Evolutionary conservation across 2,329 filamentous ascomycete genomes (phyloP).

Genomic region (Cladosporium colombiae): DNA sequence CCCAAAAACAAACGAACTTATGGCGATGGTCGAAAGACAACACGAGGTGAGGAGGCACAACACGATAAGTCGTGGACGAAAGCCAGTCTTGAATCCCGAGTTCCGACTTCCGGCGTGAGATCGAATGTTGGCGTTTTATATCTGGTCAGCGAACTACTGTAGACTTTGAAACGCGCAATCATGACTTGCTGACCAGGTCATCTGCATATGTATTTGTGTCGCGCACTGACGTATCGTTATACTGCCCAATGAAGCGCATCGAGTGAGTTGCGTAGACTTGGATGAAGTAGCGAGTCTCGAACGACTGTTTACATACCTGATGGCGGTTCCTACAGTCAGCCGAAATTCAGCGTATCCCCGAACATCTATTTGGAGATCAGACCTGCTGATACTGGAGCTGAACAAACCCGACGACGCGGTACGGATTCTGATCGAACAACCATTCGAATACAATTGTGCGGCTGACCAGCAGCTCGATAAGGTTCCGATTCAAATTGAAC

Average conservation of each 20-base stretch:
- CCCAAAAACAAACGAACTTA: too few species aligned
- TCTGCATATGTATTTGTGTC: neutral
- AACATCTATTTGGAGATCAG: neutral
- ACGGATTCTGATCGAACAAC: neutral
- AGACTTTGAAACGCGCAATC: neutral
- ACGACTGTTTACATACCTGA: too few species aligned
- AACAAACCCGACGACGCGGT: neutral
- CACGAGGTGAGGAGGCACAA: too few species aligned
- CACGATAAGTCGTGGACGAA: neutral
- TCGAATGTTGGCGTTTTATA: too few species aligned
- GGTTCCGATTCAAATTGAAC: neutral
- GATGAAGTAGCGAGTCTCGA: neutral
- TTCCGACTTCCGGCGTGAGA: too few species aligned
- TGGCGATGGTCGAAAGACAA: too few species aligned
- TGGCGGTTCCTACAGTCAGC: too few species aligned
- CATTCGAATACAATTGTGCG: neutral
- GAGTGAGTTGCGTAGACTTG: neutral
- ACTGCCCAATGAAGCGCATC: neutral
- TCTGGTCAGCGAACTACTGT: neutral
- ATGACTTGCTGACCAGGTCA: neutral
- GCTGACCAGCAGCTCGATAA: neutral
- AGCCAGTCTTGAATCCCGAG: neutral
- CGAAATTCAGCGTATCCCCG: neutral
- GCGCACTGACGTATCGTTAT: neutral
- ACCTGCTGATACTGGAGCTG: too few species aligned